phyloP scores from a whole-genome alignment of 1,284 basidiomycete genomes.

The Malassezia restricta region DNA sequence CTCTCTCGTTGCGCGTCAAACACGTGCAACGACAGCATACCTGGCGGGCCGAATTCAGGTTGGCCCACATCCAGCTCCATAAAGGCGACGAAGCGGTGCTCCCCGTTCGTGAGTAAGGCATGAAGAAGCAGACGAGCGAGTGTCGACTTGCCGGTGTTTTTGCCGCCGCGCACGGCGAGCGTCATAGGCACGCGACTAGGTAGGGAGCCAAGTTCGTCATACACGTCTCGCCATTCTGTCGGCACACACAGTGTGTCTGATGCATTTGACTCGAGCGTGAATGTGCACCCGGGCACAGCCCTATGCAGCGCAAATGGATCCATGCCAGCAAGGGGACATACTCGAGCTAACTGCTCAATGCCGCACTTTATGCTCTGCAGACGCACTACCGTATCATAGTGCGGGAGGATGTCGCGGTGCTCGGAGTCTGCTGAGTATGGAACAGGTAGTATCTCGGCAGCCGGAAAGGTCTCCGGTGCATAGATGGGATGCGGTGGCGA shows the following conservation, averaged over 20 bases:
- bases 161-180: conserved; percentile 65
- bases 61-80: conserved; percentile 88
- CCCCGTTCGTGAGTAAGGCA: conserved; percentile 51
- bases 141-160: conserved; percentile 78
- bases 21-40: conserved; percentile 68
- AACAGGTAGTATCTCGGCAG: background rate
- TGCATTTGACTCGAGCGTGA: background rate
- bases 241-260: background rate
- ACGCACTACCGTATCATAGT: background rate
- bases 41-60: conserved; percentile 79
- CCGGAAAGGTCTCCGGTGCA: conserved; percentile 7
- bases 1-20: conserved; percentile 43
- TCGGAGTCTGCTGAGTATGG: background rate
- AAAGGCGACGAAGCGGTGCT: conserved; percentile 61
- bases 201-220: background rate
- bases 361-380: background rate
- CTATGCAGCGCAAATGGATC: conserved; percentile 2
- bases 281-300: background rate
- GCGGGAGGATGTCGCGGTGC: background rate
- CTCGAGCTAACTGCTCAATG: conserved; percentile 9
- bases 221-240: conserved; percentile 1
- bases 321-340: conserved; percentile 10
- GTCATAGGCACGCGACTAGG: conserved; percentile 22
- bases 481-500: background rate
- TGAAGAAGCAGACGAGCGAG: conserved; percentile 68